Percentiles rank a stretch among this genome's conserved stretches.
phyloP scores from a whole-genome alignment of 2,329 filamentous ascomycete species.

The Cryphonectria parasitica region DNA sequence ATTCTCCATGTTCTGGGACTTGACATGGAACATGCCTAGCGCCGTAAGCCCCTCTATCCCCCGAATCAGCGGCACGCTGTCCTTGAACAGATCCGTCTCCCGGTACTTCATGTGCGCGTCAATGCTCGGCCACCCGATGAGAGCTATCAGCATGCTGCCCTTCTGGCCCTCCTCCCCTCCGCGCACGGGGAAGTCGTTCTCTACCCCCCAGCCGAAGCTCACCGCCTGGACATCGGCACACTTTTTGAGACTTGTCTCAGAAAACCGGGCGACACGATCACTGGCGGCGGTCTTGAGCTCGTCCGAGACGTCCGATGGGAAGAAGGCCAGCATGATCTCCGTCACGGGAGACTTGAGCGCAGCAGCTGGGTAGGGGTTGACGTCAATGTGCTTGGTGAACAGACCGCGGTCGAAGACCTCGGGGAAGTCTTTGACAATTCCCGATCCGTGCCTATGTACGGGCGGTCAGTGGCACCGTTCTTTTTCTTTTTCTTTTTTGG shows the following conservation, averaged over 20 bases:
- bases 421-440: constrained; percentile 31
- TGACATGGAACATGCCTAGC: constrained; percentile 33
- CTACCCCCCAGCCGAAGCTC: constrained; percentile 38
- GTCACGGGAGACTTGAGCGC: constrained; percentile 31
- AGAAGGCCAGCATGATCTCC: constrained; percentile 30
- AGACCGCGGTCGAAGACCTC: constrained; percentile 30
- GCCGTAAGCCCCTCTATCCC: constrained; percentile 33
- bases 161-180: constrained; percentile 36
- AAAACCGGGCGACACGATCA: constrained; percentile 12
- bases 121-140: constrained; percentile 45
- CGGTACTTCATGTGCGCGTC: constrained; percentile 43
- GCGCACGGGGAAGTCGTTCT: constrained; percentile 38
- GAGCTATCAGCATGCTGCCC: constrained; percentile 33
- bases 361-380: constrained; percentile 24
- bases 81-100: constrained; percentile 41
- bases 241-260: constrained; percentile 27
- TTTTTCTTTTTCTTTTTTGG: background rate
- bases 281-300: constrained; percentile 14
- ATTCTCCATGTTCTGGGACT: constrained; percentile 20
- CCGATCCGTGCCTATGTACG: constrained; percentile 28
- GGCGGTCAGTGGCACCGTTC: background rate
- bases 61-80: constrained; percentile 36
- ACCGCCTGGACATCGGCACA: constrained; percentile 26
- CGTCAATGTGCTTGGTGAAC: constrained; percentile 33
- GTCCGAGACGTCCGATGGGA: constrained; percentile 18